Evolutionary conservation across 2,329 filamentous ascomycete species (phyloP).

Genomic region (Colletotrichum liriopes): DNA sequence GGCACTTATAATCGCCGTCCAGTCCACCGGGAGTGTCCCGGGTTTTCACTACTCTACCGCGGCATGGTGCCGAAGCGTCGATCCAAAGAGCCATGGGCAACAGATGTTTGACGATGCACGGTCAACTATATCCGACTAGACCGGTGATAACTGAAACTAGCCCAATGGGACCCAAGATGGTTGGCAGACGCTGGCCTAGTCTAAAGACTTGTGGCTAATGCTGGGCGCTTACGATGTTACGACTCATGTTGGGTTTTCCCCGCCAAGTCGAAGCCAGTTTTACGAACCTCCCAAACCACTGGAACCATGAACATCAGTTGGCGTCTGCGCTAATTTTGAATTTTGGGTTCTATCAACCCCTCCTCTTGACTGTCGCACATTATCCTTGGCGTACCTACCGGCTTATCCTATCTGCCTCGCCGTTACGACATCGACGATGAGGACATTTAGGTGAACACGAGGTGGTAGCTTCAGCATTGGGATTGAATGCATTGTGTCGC

Average conservation of each 20-base stretch:
- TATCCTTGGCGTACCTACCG: slow-evolving; percentile 19
- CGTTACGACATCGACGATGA: slow-evolving; percentile 27
- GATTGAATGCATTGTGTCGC: slow-evolving; percentile 13
- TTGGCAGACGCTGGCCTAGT: slow-evolving; percentile 30
- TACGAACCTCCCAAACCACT: slow-evolving; percentile 3
- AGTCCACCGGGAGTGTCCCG: slow-evolving; percentile 27
- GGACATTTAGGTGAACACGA: not conserved
- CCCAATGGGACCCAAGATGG: slow-evolving; percentile 11
- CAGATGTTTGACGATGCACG: slow-evolving; percentile 27
- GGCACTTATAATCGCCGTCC: slow-evolving; percentile 14
- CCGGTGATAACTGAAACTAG: slow-evolving; percentile 33
- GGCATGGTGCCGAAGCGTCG: slow-evolving; percentile 29
- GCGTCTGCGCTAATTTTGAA: slow-evolving; percentile 14
- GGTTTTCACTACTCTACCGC: slow-evolving; percentile 16
- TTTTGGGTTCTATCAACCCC: slow-evolving; percentile 17
- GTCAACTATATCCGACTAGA: slow-evolving; percentile 14
- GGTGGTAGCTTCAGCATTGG: not conserved
- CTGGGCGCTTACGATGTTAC: slow-evolving; percentile 12
- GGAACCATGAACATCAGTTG: slow-evolving; percentile 24
- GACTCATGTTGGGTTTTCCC: slow-evolving; percentile 12
- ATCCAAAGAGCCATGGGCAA: slow-evolving; percentile 37
- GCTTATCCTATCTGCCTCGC: slow-evolving; percentile 3
- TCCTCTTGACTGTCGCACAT: slow-evolving; percentile 33
- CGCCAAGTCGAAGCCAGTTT: slow-evolving; percentile 22
- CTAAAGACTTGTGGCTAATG: slow-evolving; percentile 8